A percentile compares a stretch with the other conserved stretches of the same genome.
Evolutionary conservation across 441 rosid species (phyloP).

Genomic region (Bocquillonia castaneifolia): DNA sequence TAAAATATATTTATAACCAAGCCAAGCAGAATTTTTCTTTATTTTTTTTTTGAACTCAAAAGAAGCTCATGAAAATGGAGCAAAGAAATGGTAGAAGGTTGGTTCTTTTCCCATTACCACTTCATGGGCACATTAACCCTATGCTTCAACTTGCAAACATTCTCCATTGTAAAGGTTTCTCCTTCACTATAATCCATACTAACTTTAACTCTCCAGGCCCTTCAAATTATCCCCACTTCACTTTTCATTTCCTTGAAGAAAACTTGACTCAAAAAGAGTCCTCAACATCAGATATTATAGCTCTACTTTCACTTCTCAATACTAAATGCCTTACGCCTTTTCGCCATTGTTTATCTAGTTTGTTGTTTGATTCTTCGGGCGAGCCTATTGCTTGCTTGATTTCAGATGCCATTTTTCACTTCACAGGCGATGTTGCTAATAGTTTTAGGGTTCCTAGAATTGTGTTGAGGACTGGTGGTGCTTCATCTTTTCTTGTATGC

Average conservation of each 20-base stretch:
- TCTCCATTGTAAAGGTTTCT: constrained; percentile 41
- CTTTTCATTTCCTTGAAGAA: constrained; percentile 41
- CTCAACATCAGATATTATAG: constrained; percentile 25
- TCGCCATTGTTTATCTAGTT: constrained; percentile 36
- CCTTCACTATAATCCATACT: constrained; percentile 24
- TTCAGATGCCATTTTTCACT: constrained; percentile 46
- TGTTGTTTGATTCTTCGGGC: constrained; percentile 32
- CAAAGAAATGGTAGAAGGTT: background rate
- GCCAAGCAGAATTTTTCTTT: background rate
- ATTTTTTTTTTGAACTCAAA: too few relatives aligned
- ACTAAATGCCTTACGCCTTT: constrained; percentile 42
- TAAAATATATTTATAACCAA: too few relatives aligned
- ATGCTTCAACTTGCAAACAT: constrained; percentile 18
- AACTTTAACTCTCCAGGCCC: constrained; percentile 11
- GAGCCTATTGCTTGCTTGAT: constrained; percentile 50
- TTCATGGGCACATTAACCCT: constrained; percentile 15
- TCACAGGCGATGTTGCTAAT: constrained; percentile 31
- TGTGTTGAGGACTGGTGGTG: constrained; percentile 46
- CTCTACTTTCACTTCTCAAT: constrained; percentile 36
- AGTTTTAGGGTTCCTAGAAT: constrained; percentile 45
- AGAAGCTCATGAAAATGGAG: background rate
- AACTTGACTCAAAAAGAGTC: constrained; percentile 30
- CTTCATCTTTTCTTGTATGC: constrained; percentile 43
- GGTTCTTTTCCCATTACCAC: constrained; percentile 11
- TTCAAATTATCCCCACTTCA: constrained; percentile 43